A percentile compares a stretch with the other conserved stretches of the same genome.
Conservation (phyloP, 1,284 basidiomycete genomes). For the Moesziomyces antarcticus region DNA sequence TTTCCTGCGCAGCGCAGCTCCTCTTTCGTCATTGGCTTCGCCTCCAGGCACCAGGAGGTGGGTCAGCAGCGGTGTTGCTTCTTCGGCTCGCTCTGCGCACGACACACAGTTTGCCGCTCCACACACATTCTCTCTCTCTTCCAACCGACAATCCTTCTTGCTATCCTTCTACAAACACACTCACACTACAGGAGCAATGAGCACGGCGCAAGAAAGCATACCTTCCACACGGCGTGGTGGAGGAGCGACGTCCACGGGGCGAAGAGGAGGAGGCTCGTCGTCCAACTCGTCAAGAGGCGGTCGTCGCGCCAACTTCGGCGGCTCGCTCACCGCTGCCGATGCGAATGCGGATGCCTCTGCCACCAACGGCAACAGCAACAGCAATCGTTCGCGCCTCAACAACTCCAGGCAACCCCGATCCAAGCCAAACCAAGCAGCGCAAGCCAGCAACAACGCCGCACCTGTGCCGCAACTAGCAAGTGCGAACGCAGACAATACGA, state of each 20-base stretch:
- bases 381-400: slow-evolving; percentile 10
- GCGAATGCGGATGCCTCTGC: background rate
- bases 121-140: background rate
- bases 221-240: slow-evolving; percentile 7
- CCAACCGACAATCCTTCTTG: too few species aligned
- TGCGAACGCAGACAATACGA: background rate
- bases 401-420: slow-evolving; percentile 7
- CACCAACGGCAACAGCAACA: slow-evolving; percentile 1
- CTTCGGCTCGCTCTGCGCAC: too few species aligned
- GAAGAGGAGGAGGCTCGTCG: slow-evolving; percentile 10
- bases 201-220: slow-evolving; percentile 18
- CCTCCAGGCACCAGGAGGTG: background rate
- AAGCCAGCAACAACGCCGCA: background rate
- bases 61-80: background rate
- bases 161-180: too few species aligned
- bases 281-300: slow-evolving; percentile 20
- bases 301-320: slow-evolving; percentile 53
- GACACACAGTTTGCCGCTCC: too few species aligned
- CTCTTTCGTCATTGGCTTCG: slow-evolving; percentile 1
- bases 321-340: slow-evolving; percentile 29
- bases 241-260: slow-evolving; percentile 9
- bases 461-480: background rate
- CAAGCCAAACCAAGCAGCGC: background rate
- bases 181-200: slow-evolving; percentile 2
- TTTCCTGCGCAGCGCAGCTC: background rate